A percentile compares a stretch with the other conserved stretches of the same genome.
phyloP scores from a whole-genome alignment of 164 flowering plant genomes.

The Houttuynia cordata region DNA sequence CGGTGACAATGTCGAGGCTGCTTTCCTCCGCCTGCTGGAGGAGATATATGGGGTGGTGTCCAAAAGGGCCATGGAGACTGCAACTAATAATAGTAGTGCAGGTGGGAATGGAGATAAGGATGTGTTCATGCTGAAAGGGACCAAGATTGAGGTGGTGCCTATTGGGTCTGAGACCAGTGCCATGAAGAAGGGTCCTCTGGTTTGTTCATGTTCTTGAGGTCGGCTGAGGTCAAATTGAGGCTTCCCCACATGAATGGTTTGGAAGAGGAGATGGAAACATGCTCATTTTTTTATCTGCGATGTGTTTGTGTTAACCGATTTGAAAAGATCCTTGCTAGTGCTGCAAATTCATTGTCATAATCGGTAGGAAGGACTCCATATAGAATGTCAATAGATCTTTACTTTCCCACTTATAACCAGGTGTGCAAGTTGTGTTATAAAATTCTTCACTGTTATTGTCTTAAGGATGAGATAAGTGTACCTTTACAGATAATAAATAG shows the following conservation, averaged over 20 bases:
- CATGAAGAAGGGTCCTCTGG: not conserved
- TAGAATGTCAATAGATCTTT: too few relatives aligned
- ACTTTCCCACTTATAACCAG: too few relatives aligned
- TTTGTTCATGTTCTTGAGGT: not conserved
- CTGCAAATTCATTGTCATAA: too few relatives aligned
- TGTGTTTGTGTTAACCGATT: too few relatives aligned
- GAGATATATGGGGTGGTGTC: slow-evolving; percentile 34
- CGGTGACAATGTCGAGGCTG: slow-evolving; percentile 53
- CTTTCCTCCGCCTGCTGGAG: slow-evolving; percentile 39
- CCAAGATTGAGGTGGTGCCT: slow-evolving; percentile 1
- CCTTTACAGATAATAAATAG: too few relatives aligned
- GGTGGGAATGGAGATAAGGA: not conserved
- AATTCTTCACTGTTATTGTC: too few relatives aligned
- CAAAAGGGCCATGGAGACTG: slow-evolving; percentile 30
- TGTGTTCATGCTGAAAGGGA: slow-evolving; percentile 24
- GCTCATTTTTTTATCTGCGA: too few relatives aligned
- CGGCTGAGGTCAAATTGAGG: not conserved
- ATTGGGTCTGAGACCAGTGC: not conserved
- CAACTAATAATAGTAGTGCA: slow-evolving; percentile 5
- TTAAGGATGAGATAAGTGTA: too few relatives aligned
- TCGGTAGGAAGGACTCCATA: too few relatives aligned
- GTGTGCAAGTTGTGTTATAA: too few relatives aligned
- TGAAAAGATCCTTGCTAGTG: too few relatives aligned
- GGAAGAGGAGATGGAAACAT: not conserved
- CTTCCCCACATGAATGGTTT: not conserved